Base-by-base conservation (phyloP, 306 rosid genomes). In the Hippophae tibetana region DNA sequence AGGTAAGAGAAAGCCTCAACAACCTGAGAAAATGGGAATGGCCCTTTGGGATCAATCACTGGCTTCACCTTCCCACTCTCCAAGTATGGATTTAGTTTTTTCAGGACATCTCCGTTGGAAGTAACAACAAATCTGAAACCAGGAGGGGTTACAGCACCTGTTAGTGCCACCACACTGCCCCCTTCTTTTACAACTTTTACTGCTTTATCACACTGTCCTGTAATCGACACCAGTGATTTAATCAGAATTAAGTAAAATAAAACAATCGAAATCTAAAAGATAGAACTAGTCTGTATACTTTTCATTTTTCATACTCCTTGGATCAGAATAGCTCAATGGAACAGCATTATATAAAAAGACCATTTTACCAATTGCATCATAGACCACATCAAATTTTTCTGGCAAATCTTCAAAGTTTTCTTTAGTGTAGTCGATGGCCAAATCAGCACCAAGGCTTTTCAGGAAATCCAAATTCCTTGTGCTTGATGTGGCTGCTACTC, bases 121-220 rank as follows among this genome's bases (percentile, higher is more conserved):
- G 95, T 85, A 5, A 92, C 95, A 5, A 92, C 96, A 67, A 87
- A 92, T 82, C 99, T 85, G 84, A 92, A 92, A 6, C 96, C 99
- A 42, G 99, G 95, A 27, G 96, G 85, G 12, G 93, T 88, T 45
- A 92, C 85, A 0, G 93, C 95, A 3, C 99, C 99, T 3, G 96
- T 92, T 13, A 88, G 66, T 7, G 81, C 99, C 41, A 88, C 99
- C 54, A 92, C 95, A 48, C 86, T 80, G 5, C 92, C 97, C 3
- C 74, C 95, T 65, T 89, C 90, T 40, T 89, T 86, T 7, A 81
- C 26, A 0, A 69, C 95, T 75, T 86, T 81, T 27, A 78, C 10
- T 0, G 79, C 92, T 26, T 64, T 79, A 0, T 78, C 84, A 45
- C 57, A 2, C 56, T 86, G 46, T 3, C 90, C 97, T 86, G 72